Conservation (phyloP, 768 basidiomycete genomes). For the Hericium rajendrae region DNA sequence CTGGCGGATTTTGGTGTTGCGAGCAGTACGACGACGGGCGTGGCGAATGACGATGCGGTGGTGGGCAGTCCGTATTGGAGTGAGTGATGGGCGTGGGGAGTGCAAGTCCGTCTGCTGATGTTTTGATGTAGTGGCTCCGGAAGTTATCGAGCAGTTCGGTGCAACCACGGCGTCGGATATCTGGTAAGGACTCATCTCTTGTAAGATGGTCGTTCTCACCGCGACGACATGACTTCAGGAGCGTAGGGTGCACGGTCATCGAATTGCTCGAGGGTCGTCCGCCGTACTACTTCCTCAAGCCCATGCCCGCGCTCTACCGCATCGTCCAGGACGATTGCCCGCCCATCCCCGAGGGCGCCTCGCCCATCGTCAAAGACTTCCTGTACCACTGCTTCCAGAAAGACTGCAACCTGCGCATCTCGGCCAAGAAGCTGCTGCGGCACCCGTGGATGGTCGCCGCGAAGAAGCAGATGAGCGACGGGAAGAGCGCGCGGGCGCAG, state of each 20-base stretch:
- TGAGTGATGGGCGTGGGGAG: conserved; percentile 29
- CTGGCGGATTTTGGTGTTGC: conserved; percentile 99
- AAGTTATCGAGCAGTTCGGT: conserved; percentile 96
- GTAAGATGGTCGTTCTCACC: background rate
- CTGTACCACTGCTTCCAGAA: conserved; percentile 98
- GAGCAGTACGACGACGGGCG: conserved; percentile 56
- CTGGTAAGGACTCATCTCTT: conserved; percentile 48
- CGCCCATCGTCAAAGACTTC: conserved; percentile 93
- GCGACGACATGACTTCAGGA: conserved; percentile 29
- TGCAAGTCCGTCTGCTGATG: background rate
- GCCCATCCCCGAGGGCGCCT: conserved; percentile 91
- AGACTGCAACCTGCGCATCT: conserved; percentile 88
- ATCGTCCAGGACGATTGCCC: conserved; percentile 98
- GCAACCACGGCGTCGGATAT: conserved; percentile 97
- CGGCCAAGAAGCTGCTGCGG: conserved; percentile 82
- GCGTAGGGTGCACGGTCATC: conserved; percentile 95
- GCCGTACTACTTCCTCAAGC: conserved; percentile 91
- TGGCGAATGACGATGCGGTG: conserved; percentile 79
- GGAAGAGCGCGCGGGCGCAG: conserved; percentile 27
- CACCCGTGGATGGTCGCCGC: conserved; percentile 96
- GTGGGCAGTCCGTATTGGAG: conserved; percentile 99
- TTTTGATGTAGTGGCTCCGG: conserved; percentile 74
- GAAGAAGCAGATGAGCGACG: conserved; percentile 55
- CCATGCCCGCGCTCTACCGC: conserved; percentile 97
- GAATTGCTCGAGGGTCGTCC: conserved; percentile 88